Conservation (phyloP, 2,329 filamentous ascomycete genomes). For the Diaporthe sp. region DNA sequence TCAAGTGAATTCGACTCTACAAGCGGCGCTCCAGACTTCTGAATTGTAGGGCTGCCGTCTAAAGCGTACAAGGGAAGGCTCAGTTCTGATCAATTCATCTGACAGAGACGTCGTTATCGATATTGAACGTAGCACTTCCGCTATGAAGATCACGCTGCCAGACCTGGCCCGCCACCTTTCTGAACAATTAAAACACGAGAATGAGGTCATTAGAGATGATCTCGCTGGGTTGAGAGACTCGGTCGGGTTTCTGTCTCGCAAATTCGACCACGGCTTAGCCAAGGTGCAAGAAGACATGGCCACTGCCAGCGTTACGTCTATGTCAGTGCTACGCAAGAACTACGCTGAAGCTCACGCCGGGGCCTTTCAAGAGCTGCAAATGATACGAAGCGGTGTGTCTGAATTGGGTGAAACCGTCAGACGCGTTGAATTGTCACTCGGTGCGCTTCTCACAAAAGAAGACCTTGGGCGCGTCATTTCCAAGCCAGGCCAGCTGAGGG, state of each 20-base stretch:
- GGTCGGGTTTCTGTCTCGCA: neutral
- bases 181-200: neutral
- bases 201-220: neutral
- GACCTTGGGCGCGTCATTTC: constrained; percentile 4
- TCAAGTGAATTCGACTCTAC: neutral
- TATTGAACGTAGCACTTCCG: neutral
- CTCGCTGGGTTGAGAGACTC: neutral
- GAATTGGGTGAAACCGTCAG: neutral
- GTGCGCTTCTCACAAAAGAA: neutral
- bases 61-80: neutral
- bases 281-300: neutral
- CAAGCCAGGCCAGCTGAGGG: constrained; percentile 11
- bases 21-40: neutral
- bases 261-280: neutral
- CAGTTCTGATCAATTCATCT: neutral
- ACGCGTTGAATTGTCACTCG: neutral
- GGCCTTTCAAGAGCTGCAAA: neutral
- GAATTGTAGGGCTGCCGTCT: neutral
- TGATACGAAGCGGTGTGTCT: neutral
- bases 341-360: neutral
- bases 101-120: neutral
- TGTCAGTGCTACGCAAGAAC: neutral
- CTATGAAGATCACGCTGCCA: neutral
- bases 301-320: neutral
- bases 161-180: neutral